Evolutionary conservation across 305 asterid genomes (phyloP).

Genomic region (Fraxinus baroniana): DNA sequence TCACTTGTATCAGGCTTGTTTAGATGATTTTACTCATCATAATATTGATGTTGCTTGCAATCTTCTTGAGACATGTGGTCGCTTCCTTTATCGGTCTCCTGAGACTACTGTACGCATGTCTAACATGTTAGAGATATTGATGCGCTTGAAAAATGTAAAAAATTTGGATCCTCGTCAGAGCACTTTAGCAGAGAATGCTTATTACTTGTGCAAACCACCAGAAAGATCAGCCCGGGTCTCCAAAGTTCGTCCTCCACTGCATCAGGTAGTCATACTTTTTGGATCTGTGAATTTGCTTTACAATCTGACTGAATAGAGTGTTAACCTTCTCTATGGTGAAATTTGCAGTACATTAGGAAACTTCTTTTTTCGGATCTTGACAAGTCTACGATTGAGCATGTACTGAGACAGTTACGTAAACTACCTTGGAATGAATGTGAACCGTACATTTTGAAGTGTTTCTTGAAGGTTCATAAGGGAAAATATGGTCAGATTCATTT

Average conservation of each 20-base stretch:
- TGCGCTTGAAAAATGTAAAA: slow-evolving; percentile 98
- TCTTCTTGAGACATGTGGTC: slow-evolving; percentile 99
- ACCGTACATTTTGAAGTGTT: slow-evolving; percentile 81
- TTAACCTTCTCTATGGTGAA: slow-evolving; percentile 29
- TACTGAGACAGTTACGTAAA: slow-evolving; percentile 90
- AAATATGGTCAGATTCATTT: slow-evolving; percentile 97
- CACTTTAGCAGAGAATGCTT: slow-evolving; percentile 95
- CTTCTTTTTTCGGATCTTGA: slow-evolving; percentile 97
- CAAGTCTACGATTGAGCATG: slow-evolving; percentile 85
- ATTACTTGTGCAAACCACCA: slow-evolving; percentile 97
- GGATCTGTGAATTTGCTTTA: slow-evolving; percentile 17
- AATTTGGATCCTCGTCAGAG: slow-evolving; percentile 99
- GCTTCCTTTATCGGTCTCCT: slow-evolving; percentile 93
- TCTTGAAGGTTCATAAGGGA: slow-evolving; percentile 97
- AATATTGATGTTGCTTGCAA: slow-evolving; percentile 97
- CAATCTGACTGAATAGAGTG: slow-evolving; percentile 8
- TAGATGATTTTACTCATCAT: slow-evolving; percentile 98
- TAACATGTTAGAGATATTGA: slow-evolving; percentile 94
- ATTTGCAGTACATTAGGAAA: slow-evolving; percentile 84
- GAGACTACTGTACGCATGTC: slow-evolving; percentile 94
- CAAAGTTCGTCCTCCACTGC: slow-evolving; percentile 93
- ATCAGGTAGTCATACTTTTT: slow-evolving; percentile 61
- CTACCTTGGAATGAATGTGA: slow-evolving; percentile 97
- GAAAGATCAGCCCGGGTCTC: slow-evolving; percentile 98
- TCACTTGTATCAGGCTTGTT: slow-evolving; percentile 70